phyloP scores from a whole-genome alignment of 768 basidiomycete genomes.

The Tubosaeta brunneosetosa region DNA sequence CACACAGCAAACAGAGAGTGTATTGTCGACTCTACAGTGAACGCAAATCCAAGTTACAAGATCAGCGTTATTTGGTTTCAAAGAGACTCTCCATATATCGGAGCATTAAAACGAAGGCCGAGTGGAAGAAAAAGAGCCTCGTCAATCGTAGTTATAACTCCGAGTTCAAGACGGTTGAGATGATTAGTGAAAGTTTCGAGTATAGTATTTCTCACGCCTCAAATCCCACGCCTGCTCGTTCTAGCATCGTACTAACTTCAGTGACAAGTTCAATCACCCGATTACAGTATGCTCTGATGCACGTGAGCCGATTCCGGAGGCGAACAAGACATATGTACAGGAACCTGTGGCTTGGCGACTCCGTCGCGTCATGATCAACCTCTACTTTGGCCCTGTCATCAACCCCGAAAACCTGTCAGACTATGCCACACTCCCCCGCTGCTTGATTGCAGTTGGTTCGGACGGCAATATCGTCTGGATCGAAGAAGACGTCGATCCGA shows the following conservation, averaged over 20 bases:
- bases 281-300: too few species aligned
- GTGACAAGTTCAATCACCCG: too few species aligned
- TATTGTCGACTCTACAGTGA: conserved; percentile 33
- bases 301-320: background rate
- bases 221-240: too few species aligned
- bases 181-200: too few species aligned
- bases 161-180: conserved; percentile 40
- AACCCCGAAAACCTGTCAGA: conserved; percentile 43
- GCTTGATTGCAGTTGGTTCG: conserved; percentile 49
- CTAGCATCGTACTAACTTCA: too few species aligned
- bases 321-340: background rate
- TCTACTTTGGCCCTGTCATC: conserved; percentile 58
- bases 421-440: conserved; percentile 45
- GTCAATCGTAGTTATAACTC: conserved; percentile 85
- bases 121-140: conserved; percentile 51
- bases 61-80: conserved; percentile 55
- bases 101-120: conserved; percentile 80
- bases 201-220: too few species aligned
- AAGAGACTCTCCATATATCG: conserved; percentile 60
- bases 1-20: background rate
- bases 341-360: too few species aligned
- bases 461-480: conserved; percentile 68
- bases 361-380: conserved; percentile 17
- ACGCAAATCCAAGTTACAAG: conserved; percentile 17
- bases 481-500: conserved; percentile 49